Percentiles rank a stretch among this genome's conserved stretches.
These are phyloP conservation scores for Maudiozyma bulderi DNA, from an alignment of 805 yeast genomes.

Conservation along the genomic window DNA sequence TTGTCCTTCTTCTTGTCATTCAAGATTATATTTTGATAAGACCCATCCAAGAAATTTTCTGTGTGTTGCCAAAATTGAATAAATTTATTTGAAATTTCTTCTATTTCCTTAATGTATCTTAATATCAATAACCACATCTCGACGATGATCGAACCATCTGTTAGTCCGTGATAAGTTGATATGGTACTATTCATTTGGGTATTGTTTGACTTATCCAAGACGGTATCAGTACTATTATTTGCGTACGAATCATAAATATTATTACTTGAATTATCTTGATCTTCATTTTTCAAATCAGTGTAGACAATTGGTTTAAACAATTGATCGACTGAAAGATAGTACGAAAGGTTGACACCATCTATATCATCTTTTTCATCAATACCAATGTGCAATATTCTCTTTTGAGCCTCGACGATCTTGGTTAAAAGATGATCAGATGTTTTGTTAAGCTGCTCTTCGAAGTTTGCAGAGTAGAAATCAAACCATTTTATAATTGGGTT, in stretches of 20 bases:
- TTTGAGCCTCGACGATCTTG: constrained; percentile 33
- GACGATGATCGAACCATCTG: constrained; percentile 45
- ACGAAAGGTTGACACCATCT: constrained; percentile 28
- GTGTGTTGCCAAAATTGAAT: constrained; percentile 45
- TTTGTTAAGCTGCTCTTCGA: constrained; percentile 33
- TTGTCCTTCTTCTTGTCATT: constrained; percentile 33
- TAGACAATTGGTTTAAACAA: constrained; percentile 4
- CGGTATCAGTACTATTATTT: neutral
- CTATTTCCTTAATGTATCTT: constrained; percentile 35
- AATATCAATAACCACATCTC: constrained; percentile 51
- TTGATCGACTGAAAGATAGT: constrained; percentile 22
- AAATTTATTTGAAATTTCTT: constrained; percentile 32
- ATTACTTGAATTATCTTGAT: neutral
- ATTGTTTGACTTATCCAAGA: neutral
- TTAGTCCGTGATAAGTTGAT: constrained; percentile 17
- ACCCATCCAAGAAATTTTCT: constrained; percentile 44
- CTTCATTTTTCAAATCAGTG: neutral
- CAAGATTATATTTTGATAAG: constrained; percentile 34
- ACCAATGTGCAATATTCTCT: constrained; percentile 28
- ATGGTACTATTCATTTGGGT: neutral
- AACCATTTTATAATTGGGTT: constrained; percentile 63
- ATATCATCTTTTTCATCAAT: constrained; percentile 10
- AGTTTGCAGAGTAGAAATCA: constrained; percentile 36
- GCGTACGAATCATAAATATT: neutral
- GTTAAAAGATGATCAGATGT: constrained; percentile 34